These are phyloP conservation scores for Hevea brasiliensis DNA, from an alignment of 345 rosid species.

Conservation along the genomic window DNA sequence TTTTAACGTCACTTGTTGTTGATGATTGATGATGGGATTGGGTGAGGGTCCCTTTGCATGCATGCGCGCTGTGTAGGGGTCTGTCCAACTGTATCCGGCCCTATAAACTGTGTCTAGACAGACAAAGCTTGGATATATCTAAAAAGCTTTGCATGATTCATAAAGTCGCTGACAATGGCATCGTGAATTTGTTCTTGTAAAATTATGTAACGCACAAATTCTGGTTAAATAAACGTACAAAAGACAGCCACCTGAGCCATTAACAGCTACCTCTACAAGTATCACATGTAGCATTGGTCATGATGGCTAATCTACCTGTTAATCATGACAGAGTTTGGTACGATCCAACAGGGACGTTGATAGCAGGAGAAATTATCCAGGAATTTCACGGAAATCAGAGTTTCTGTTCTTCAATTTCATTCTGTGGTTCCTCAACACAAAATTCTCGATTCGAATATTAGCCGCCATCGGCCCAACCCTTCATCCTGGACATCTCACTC, in stretches of 20 bases:
- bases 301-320: background rate
- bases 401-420: background rate
- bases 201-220: background rate
- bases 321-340: background rate
- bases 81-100: constrained; percentile 5
- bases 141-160: background rate
- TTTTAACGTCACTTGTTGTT: constrained; percentile 24
- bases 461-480: background rate
- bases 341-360: background rate
- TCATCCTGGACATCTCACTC: background rate
- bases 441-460: no score
- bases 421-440: no score
- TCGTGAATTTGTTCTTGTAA: background rate
- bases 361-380: background rate
- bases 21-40: constrained; percentile 25
- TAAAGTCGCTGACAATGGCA: constrained; percentile 10
- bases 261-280: background rate
- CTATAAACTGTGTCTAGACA: constrained; percentile 4
- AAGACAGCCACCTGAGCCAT: background rate
- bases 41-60: constrained; percentile 23
- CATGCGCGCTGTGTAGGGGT: constrained; percentile 3
- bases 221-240: background rate
- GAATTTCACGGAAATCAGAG: background rate
- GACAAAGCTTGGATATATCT: constrained; percentile 19
- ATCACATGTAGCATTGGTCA: background rate